These are phyloP conservation scores for Geotrichum aggregatum DNA, from an alignment of 1,139 yeast species.

Conservation along the genomic window DNA sequence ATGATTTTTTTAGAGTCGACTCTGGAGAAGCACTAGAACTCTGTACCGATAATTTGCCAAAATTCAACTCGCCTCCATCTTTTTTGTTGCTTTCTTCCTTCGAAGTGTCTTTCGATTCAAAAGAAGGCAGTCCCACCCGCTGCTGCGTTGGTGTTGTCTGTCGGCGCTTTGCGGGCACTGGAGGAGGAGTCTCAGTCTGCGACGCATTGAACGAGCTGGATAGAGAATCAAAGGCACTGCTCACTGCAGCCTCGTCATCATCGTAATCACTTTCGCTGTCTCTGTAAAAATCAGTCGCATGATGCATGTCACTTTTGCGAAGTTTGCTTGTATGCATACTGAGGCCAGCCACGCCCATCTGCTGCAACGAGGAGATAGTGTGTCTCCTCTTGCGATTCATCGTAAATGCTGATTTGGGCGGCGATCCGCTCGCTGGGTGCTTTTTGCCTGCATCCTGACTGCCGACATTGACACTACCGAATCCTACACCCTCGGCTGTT, in stretches of 20 bases:
- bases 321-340: constrained; percentile 64
- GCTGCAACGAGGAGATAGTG: constrained; percentile 45
- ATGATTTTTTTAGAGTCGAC: neutral
- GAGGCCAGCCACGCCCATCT: constrained; percentile 62
- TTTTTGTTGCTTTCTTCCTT: neutral
- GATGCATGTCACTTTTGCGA: constrained; percentile 37
- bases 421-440: neutral
- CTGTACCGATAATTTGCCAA: neutral
- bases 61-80: neutral
- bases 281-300: constrained; percentile 33
- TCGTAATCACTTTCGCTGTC: constrained; percentile 27
- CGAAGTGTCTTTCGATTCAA: neutral
- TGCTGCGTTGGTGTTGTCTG: neutral
- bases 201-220: constrained; percentile 5
- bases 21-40: neutral
- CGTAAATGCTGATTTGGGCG: constrained; percentile 10
- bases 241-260: constrained; percentile 23
- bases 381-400: constrained; percentile 32
- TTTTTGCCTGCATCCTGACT: neutral
- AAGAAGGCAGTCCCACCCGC: neutral
- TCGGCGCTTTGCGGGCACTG: neutral
- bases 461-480: constrained; percentile 18
- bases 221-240: constrained; percentile 11
- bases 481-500: constrained; percentile 4
- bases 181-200: neutral